Evolutionary conservation across 73 alveolate genomes (phyloP).

Genomic region (Vitrella brassicaformis): DNA sequence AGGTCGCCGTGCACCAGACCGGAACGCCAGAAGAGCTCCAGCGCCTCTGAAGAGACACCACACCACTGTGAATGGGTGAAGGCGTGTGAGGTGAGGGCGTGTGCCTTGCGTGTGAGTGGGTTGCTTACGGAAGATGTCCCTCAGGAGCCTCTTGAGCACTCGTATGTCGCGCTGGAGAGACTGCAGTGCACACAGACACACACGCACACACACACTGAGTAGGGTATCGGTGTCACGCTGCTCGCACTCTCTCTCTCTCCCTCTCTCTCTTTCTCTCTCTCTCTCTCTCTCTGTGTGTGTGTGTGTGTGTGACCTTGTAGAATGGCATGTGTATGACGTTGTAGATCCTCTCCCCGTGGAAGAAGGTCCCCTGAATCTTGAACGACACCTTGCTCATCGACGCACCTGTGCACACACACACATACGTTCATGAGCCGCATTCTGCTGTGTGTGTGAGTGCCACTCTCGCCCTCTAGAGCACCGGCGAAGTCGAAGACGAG

Average conservation of each 20-base stretch:
- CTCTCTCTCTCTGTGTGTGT: slow-evolving; percentile 14
- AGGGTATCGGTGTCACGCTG: no score
- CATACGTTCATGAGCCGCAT: no score
- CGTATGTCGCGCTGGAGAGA: neutral
- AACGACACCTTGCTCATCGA: slow-evolving; percentile 44
- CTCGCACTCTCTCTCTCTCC: no score
- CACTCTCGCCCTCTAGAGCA: no score
- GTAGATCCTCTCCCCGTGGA: slow-evolving; percentile 59
- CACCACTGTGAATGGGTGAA: neutral
- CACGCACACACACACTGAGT: no score
- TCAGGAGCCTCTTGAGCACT: neutral
- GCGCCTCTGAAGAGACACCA: slow-evolving; percentile 7
- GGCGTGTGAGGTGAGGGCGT: neutral
- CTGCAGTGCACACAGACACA: no score
- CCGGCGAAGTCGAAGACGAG: neutral
- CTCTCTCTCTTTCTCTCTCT: slow-evolving; percentile 19
- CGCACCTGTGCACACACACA: slow-evolving; percentile 13
- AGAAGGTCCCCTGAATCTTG: slow-evolving; percentile 61
- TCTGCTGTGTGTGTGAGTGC: no score
- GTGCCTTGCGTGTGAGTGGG: neutral
- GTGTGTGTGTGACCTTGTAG: slow-evolving; percentile 20
- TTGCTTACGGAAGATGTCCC: neutral
- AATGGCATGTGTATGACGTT: slow-evolving; percentile 33
- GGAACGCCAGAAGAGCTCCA: slow-evolving; percentile 27
- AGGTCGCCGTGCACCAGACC: slow-evolving; percentile 59